A percentile compares a stretch with the other conserved stretches of the same genome.
Conservation (phyloP, 2,329 filamentous ascomycete species). For the Geosmithia morbida region DNA sequence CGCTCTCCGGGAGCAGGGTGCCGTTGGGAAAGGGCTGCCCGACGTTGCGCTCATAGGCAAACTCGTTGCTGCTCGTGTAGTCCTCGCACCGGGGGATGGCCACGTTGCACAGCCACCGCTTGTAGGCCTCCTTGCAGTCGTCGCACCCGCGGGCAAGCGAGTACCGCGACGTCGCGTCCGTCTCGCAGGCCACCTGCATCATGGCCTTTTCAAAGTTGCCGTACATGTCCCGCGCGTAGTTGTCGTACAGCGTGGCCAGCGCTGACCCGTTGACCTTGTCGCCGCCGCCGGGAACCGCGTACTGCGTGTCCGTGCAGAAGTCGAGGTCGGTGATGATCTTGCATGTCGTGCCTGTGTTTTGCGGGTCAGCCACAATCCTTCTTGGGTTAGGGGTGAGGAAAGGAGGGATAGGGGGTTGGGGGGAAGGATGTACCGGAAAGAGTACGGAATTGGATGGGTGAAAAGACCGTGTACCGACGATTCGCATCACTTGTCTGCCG, state of each 20-base stretch:
- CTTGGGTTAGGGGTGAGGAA: no score
- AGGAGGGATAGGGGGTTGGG: no score
- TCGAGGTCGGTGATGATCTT: slow-evolving; percentile 73
- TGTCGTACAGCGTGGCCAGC: slow-evolving; percentile 65
- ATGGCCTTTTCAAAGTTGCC: slow-evolving; percentile 68
- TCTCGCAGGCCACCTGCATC: slow-evolving; percentile 74
- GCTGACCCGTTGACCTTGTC: slow-evolving; percentile 42
- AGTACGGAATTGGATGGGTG: slow-evolving; percentile 59
- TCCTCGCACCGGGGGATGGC: slow-evolving; percentile 87
- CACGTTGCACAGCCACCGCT: slow-evolving; percentile 87
- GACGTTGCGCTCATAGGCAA: slow-evolving; percentile 49
- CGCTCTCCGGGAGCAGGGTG: slow-evolving; percentile 28
- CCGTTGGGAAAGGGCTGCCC: slow-evolving; percentile 57
- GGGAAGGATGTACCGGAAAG: slow-evolving; percentile 46
- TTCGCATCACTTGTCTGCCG: slow-evolving; percentile 13
- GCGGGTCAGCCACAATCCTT: not conserved
- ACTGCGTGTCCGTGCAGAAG: slow-evolving; percentile 80
- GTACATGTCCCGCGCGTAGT: slow-evolving; percentile 55
- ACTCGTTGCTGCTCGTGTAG: slow-evolving; percentile 40
- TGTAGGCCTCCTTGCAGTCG: slow-evolving; percentile 72
- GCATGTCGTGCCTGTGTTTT: slow-evolving; percentile 58
- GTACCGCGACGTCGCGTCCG: slow-evolving; percentile 57
- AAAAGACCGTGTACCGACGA: slow-evolving; percentile 41
- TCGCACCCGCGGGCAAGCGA: slow-evolving; percentile 65
- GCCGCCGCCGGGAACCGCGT: slow-evolving; percentile 76